Evolutionary conservation across 768 basidiomycete genomes (phyloP).

Genomic region (Tephrocybe sp.): DNA sequence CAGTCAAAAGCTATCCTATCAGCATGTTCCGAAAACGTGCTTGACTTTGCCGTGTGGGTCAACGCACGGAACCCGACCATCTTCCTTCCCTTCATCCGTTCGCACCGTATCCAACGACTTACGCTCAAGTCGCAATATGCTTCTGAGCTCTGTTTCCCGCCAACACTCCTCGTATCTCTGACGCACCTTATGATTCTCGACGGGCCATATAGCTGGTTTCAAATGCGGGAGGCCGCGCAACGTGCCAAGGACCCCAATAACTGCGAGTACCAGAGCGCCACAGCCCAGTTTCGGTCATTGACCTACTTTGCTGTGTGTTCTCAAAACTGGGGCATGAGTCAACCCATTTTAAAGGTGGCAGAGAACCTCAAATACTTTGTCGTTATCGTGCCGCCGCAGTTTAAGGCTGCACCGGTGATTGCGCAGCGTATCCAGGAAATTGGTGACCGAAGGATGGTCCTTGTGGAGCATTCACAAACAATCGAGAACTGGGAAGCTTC

Average conservation of each 20-base stretch:
- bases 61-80: conserved; percentile 17
- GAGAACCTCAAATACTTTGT: conserved; percentile 20
- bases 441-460: conserved; percentile 19
- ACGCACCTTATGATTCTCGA: conserved; percentile 26
- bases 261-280: conserved; percentile 4
- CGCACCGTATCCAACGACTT: conserved; percentile 11
- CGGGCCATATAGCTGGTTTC: conserved; percentile 20
- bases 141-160: conserved; percentile 22
- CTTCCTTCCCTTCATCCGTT: conserved; percentile 19
- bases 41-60: conserved; percentile 17
- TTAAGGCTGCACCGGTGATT: conserved; percentile 14
- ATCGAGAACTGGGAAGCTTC: conserved; percentile 18
- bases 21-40: conserved; percentile 13
- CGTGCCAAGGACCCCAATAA: conserved; percentile 5
- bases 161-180: conserved; percentile 17
- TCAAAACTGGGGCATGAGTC: conserved; percentile 23
- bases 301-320: conserved; percentile 22
- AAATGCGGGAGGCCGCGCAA: conserved; percentile 17
- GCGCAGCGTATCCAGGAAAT: conserved; percentile 18
- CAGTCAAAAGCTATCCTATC: conserved; percentile 19
- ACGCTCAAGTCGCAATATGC: conserved; percentile 12
- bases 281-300: conserved; percentile 14
- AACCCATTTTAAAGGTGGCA: conserved; percentile 18
- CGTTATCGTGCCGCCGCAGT: conserved; percentile 15
- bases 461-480: conserved; percentile 15